A percentile compares a stretch with the other conserved stretches of the same genome.
Conservation (phyloP, 108 stramenopile species). For the Cyclotella atomus region DNA sequence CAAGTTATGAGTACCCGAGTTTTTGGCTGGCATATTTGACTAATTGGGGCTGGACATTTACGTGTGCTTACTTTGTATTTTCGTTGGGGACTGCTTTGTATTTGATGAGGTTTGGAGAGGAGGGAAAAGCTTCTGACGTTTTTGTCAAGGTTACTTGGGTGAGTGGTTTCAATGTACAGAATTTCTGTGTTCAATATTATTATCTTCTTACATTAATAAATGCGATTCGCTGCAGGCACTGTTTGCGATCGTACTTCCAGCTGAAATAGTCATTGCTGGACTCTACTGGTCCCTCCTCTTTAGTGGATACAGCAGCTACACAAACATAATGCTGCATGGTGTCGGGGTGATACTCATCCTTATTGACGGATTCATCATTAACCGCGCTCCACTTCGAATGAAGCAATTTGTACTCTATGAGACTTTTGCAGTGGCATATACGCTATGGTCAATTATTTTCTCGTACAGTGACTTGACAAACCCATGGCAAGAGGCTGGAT, state of each 20-base stretch:
- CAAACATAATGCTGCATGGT: conserved; percentile 16
- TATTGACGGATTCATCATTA: conserved; percentile 38
- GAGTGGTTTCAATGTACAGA: not conserved
- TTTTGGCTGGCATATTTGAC: conserved; percentile 33
- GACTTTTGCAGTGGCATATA: conserved; percentile 18
- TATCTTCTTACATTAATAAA: not conserved
- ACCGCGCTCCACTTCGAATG: conserved; percentile 38
- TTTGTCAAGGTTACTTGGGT: conserved; percentile 18
- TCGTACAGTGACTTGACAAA: conserved; percentile 35
- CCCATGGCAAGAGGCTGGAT: conserved; percentile 35
- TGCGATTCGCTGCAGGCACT: not conserved
- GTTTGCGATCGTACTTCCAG: conserved; percentile 15
- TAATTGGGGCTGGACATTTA: conserved; percentile 5
- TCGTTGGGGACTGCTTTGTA: conserved; percentile 9
- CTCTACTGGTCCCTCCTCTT: conserved; percentile 13
- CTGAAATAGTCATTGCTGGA: conserved; percentile 2
- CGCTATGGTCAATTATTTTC: conserved; percentile 47
- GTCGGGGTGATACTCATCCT: conserved; percentile 5
- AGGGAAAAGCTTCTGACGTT: not conserved
- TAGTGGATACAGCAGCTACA: not conserved
- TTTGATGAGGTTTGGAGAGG: not conserved
- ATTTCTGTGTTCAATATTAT: not conserved
- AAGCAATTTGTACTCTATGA: conserved; percentile 44
- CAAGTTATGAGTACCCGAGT: not conserved
- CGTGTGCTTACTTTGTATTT: conserved; percentile 7